Conservation (phyloP, 192 early-diverging fungal genomes). For the Allomyces arbusculus region DNA sequence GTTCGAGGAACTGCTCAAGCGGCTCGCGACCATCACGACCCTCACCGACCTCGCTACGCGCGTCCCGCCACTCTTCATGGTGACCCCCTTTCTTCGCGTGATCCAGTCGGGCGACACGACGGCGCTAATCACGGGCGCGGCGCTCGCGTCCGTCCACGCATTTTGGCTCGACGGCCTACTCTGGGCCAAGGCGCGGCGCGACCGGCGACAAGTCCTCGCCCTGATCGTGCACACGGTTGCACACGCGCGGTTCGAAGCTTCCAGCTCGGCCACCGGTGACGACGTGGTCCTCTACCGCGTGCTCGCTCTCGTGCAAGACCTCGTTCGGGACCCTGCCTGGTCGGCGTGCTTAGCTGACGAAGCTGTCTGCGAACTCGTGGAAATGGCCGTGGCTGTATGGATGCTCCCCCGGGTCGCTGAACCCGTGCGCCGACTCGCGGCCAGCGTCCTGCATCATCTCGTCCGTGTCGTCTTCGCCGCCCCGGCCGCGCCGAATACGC, state of each 20-base stretch:
- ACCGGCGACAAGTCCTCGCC: conserved; percentile 26
- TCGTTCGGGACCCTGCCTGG: conserved; percentile 45
- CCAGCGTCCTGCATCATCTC: too few relatives aligned
- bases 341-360: conserved; percentile 61
- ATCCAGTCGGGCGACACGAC: conserved; percentile 82
- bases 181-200: not conserved
- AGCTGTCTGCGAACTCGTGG: conserved; percentile 89
- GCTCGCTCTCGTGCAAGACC: conserved; percentile 54
- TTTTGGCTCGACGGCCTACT: conserved; percentile 70
- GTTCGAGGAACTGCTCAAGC: not conserved
- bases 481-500: too few relatives aligned
- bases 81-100: conserved; percentile 83
- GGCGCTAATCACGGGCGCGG: conserved; percentile 79
- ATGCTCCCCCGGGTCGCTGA: not conserved
- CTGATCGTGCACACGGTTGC: conserved; percentile 71
- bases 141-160: conserved; percentile 73
- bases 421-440: not conserved
- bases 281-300: conserved; percentile 85
- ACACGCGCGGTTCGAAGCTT: conserved; percentile 89
- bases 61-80: conserved; percentile 13
- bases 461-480: too few relatives aligned
- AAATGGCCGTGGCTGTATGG: conserved; percentile 89
- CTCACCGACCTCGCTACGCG: not conserved
- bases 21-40: not conserved
- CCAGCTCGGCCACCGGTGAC: conserved; percentile 66